Percentiles rank a stretch among this genome's conserved stretches.
Conservation (phyloP, 441 rosid species). For the Erysimum pusillum region DNA sequence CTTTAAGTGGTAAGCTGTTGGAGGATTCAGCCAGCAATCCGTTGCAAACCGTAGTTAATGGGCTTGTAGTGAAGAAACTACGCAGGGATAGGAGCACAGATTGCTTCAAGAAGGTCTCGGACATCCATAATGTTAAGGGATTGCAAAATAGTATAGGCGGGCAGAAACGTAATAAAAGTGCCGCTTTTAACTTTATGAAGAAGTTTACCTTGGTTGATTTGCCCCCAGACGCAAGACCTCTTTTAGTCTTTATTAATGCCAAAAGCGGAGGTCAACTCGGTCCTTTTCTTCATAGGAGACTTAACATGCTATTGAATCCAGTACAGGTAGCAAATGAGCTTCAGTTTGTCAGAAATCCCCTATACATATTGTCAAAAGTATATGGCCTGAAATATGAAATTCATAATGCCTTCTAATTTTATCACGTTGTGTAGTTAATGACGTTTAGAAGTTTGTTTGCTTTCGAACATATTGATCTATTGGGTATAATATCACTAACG, state of each 20-base stretch:
- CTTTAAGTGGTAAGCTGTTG: slow-evolving; percentile 51
- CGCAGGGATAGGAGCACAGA: slow-evolving; percentile 55
- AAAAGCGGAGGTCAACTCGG: slow-evolving; percentile 80
- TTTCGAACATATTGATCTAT: not conserved
- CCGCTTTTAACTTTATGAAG: slow-evolving; percentile 45
- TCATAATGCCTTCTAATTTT: not conserved
- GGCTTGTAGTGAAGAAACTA: slow-evolving; percentile 58
- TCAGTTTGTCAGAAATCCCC: not conserved
- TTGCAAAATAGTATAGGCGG: slow-evolving; percentile 46
- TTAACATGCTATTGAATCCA: slow-evolving; percentile 76
- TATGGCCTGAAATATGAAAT: slow-evolving; percentile 16
- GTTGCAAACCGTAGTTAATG: slow-evolving; percentile 49
- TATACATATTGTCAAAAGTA: not conserved
- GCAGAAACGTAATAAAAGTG: slow-evolving; percentile 49
- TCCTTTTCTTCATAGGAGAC: slow-evolving; percentile 66
- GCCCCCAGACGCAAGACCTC: slow-evolving; percentile 67
- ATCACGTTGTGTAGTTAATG: not conserved
- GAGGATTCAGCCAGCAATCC: slow-evolving; percentile 51
- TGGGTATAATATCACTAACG: not conserved
- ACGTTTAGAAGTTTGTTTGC: slow-evolving; percentile 1
- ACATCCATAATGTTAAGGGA: slow-evolving; percentile 37
- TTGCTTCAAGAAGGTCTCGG: slow-evolving; percentile 49
- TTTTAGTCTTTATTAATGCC: slow-evolving; percentile 73
- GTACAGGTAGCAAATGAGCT: slow-evolving; percentile 58
- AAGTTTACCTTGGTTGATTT: slow-evolving; percentile 58